These are phyloP conservation scores for Ostreobium quekettii DNA, from an alignment of 139 green algal genomes.

Conservation along the genomic window DNA sequence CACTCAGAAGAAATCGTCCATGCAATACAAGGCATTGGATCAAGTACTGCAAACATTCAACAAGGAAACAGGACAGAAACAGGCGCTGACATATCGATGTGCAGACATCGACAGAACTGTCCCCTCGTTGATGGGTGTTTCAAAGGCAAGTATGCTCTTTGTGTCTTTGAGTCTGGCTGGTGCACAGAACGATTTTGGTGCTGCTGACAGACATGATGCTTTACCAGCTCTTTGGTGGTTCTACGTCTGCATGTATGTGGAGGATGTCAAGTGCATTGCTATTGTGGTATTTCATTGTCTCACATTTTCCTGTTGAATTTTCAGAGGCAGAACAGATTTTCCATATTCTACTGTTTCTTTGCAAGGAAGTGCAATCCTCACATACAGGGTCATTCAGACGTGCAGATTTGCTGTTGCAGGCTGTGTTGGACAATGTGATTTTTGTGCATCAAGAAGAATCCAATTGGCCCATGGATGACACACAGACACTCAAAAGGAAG, in stretches of 20 bases:
- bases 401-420: too few species aligned
- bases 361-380: too few species aligned
- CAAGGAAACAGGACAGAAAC: conserved; percentile 52
- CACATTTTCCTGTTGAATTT: too few species aligned
- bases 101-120: conserved; percentile 88
- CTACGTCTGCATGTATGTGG: background rate
- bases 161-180: too few species aligned
- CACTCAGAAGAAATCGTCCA: conserved; percentile 48
- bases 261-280: background rate
- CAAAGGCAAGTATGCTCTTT: conserved; percentile 43
- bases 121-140: conserved; percentile 88
- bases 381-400: too few species aligned
- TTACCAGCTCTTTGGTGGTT: background rate
- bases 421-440: conserved; percentile 92
- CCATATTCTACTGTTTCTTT: too few species aligned
- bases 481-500: conserved; percentile 81
- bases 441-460: conserved; percentile 99
- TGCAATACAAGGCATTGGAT: conserved; percentile 83
- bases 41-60: conserved; percentile 61
- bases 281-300: too few species aligned
- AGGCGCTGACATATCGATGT: conserved; percentile 49
- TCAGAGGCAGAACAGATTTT: too few species aligned
- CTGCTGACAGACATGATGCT: background rate
- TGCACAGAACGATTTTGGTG: too few species aligned
- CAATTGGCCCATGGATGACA: conserved; percentile 92